Conservation (phyloP, 192 early-diverging fungal genomes). For the Cladochytrium replicatum region DNA sequence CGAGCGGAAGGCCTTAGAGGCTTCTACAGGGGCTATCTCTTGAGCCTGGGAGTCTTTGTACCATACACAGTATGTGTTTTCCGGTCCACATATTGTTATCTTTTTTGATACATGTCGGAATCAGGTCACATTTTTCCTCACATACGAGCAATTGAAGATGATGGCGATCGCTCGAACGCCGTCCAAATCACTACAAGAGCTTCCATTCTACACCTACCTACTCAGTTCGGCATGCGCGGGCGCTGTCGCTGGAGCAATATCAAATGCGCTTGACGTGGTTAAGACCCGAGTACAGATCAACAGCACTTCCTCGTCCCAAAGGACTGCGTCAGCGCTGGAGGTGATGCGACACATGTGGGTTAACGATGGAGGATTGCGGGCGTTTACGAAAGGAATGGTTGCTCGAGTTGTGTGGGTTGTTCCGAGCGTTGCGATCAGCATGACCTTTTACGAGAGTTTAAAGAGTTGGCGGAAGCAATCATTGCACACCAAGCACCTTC, state of each 20-base stretch:
- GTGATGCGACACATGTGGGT: slow-evolving; percentile 22
- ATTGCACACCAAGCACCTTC: too few relatives aligned
- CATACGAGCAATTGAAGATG: slow-evolving; percentile 52
- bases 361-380: slow-evolving; percentile 42
- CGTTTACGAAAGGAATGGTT: slow-evolving; percentile 54
- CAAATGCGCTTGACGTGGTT: slow-evolving; percentile 64
- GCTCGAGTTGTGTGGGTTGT: slow-evolving; percentile 62
- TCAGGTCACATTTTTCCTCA: slow-evolving; percentile 50
- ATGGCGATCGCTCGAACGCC: not conserved
- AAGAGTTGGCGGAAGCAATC: slow-evolving; percentile 45
- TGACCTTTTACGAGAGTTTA: slow-evolving; percentile 63
- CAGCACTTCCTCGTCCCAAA: not conserved
- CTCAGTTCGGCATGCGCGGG: slow-evolving; percentile 49
- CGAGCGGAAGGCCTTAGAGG: slow-evolving; percentile 47
- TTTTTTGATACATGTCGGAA: slow-evolving; percentile 1
- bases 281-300: slow-evolving; percentile 71
- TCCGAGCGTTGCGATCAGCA: slow-evolving; percentile 57
- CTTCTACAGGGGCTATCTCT: slow-evolving; percentile 63
- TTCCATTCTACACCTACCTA: slow-evolving; percentile 49
- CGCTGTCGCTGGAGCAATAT: slow-evolving; percentile 45
- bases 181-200: too few relatives aligned
- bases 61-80: slow-evolving; percentile 46
- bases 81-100: not conserved
- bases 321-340: not conserved
- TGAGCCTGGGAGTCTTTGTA: slow-evolving; percentile 66